A percentile compares a stretch with the other conserved stretches of the same genome.
Evolutionary conservation across 805 yeast genomes (phyloP).

Genomic region (Maudiozyma turicensis): DNA sequence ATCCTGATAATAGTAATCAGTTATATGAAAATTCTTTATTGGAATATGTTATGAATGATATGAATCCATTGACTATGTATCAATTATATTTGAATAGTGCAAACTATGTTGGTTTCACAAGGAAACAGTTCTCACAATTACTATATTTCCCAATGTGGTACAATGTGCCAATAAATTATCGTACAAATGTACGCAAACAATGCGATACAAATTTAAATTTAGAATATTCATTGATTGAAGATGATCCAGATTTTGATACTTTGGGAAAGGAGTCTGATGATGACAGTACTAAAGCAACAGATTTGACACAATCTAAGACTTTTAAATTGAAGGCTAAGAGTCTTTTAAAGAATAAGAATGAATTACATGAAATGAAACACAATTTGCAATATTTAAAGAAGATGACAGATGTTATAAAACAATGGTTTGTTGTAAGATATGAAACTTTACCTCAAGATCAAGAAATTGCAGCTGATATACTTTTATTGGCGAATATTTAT

Average conservation of each 20-base stretch:
- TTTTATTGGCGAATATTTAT: constrained; percentile 20
- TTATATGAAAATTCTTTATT: constrained; percentile 39
- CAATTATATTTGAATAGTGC: constrained; percentile 44
- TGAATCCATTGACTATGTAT: constrained; percentile 44
- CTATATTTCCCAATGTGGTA: constrained; percentile 71
- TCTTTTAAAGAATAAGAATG: constrained; percentile 12
- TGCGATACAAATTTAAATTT: constrained; percentile 13
- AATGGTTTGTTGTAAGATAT: constrained; percentile 15
- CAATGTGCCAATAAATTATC: constrained; percentile 39
- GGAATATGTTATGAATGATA: constrained; percentile 33
- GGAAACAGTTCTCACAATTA: constrained; percentile 42
- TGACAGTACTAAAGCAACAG: too few species aligned
- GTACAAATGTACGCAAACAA: constrained; percentile 10
- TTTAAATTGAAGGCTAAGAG: constrained; percentile 20
- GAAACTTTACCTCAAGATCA: not conserved
- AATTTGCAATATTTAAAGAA: constrained; percentile 13
- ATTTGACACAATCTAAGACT: constrained; percentile 20
- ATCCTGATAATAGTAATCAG: constrained; percentile 16
- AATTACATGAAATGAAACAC: constrained; percentile 15
- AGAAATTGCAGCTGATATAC: constrained; percentile 14
- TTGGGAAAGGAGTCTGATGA: too few species aligned
- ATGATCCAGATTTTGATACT: constrained; percentile 10
- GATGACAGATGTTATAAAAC: constrained; percentile 11
- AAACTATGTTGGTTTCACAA: constrained; percentile 53
- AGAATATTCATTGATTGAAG: constrained; percentile 13